These are phyloP conservation scores for Salvia sclarea DNA, from an alignment of 305 asterid genomes.

Conservation along the genomic window DNA sequence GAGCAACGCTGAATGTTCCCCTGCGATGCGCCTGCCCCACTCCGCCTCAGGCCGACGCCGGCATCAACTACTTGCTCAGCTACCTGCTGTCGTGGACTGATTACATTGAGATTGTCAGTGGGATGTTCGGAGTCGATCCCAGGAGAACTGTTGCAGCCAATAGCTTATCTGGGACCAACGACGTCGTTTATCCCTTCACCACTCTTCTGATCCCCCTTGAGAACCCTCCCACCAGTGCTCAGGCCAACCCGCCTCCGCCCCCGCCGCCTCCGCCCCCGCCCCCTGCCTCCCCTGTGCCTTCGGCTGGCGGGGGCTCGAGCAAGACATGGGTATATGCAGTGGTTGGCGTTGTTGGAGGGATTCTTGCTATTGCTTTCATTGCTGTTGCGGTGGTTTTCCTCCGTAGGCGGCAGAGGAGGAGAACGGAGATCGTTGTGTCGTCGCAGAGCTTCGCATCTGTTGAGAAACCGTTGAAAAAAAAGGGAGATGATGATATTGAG, in stretches of 20 bases:
- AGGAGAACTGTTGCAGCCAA: constrained; percentile 55
- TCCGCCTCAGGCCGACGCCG: constrained; percentile 42
- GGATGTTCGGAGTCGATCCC: constrained; percentile 41
- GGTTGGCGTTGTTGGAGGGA: constrained; percentile 57
- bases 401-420: constrained; percentile 32
- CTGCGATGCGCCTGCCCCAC: constrained; percentile 90
- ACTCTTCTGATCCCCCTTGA: constrained; percentile 73
- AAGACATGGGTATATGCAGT: constrained; percentile 63
- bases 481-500: constrained; percentile 36
- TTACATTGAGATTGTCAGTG: constrained; percentile 36
- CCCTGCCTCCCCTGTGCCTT: constrained; percentile 40
- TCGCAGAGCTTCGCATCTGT: constrained; percentile 44
- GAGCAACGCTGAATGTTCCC: constrained; percentile 58
- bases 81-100: constrained; percentile 51
- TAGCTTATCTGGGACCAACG: constrained; percentile 40
- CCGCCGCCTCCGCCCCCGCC: constrained; percentile 51
- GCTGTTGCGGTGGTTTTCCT: constrained; percentile 37
- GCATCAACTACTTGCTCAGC: constrained; percentile 58
- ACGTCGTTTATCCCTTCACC: constrained; percentile 50
- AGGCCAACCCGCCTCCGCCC: constrained; percentile 52
- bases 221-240: constrained; percentile 52
- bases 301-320: constrained; percentile 44
- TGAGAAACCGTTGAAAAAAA: constrained; percentile 46
- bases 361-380: constrained; percentile 31
- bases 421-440: constrained; percentile 33